phyloP scores from a whole-genome alignment of 2,329 filamentous ascomycete species.

The Juglanconis juglandina region DNA sequence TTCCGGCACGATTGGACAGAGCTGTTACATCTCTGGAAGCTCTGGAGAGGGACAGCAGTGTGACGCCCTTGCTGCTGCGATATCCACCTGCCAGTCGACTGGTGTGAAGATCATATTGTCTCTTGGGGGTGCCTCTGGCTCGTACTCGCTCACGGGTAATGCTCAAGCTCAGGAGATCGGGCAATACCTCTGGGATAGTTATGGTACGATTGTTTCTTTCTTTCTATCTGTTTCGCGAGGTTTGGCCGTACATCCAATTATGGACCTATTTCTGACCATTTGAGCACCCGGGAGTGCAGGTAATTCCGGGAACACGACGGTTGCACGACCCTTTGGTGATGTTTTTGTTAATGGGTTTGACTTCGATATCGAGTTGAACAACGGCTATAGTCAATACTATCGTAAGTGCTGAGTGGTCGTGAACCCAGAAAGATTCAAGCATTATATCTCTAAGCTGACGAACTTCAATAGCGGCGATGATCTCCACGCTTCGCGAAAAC shows the following conservation, averaged over 20 bases:
- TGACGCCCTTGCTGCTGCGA: conserved; percentile 36
- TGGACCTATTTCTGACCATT: not conserved
- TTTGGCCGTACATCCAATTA: not conserved
- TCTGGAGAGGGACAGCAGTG: conserved; percentile 34
- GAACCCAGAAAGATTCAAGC: no score
- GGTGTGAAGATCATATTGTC: conserved; percentile 45
- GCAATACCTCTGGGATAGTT: conserved; percentile 42
- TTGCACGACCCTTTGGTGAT: conserved; percentile 36
- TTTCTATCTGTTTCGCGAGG: not conserved
- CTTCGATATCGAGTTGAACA: conserved; percentile 37
- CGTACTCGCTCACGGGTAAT: conserved; percentile 31
- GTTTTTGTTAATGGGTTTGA: conserved; percentile 45
- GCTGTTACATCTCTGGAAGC: conserved; percentile 32
- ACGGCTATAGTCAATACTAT: conserved; percentile 34
- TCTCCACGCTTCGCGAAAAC: conserved; percentile 28
- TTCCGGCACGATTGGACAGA: conserved; percentile 37
- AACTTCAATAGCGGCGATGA: conserved; percentile 16
- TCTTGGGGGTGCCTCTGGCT: conserved; percentile 38
- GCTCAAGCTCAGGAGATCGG: conserved; percentile 38
- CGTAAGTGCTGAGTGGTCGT: not conserved
- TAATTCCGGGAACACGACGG: conserved; percentile 29
- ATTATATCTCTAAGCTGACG: no score
- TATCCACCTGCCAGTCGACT: conserved; percentile 38
- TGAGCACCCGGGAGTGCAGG: not conserved
- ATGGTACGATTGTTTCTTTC: conserved; percentile 26